A percentile compares a stretch with the other conserved stretches of the same genome.
Conservation (phyloP, 768 basidiomycete genomes). For the Pilatotrama ljubarskyi region DNA sequence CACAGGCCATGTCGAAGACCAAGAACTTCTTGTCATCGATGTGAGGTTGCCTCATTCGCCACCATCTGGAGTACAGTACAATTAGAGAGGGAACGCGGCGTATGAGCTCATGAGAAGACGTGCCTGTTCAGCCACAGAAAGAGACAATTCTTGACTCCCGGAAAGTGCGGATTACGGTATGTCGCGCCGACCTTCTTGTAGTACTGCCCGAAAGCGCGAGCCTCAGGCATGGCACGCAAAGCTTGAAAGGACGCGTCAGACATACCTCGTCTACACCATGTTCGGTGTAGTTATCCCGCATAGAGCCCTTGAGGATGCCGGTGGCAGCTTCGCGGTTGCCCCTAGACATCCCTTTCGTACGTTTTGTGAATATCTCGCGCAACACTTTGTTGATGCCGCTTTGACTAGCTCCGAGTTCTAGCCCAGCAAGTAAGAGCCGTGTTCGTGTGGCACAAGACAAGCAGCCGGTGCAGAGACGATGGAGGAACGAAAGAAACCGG, state of each 20-base stretch:
- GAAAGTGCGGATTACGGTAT: constrained; percentile 75
- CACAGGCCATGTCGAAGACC: constrained; percentile 63
- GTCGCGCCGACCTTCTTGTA: constrained; percentile 64
- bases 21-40: constrained; percentile 37
- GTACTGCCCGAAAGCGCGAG: constrained; percentile 40
- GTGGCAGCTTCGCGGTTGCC: constrained; percentile 26
- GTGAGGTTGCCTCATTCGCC: constrained; percentile 29
- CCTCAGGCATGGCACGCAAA: not conserved
- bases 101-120: constrained; percentile 3
- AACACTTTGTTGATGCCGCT: constrained; percentile 14
- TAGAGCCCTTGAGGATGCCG: constrained; percentile 39
- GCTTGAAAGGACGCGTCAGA: not conserved
- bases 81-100: not conserved
- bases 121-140: constrained; percentile 55
- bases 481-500: not conserved
- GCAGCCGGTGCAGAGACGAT: not conserved
- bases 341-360: constrained; percentile 25
- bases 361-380: constrained; percentile 9
- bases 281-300: constrained; percentile 50
- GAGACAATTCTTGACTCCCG: constrained; percentile 58
- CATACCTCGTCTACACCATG: constrained; percentile 61
- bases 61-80: constrained; percentile 33
- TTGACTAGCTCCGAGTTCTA: not conserved
- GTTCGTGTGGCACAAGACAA: not conserved
- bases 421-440: not conserved